Evolutionary conservation across 805 yeast genomes (phyloP).

Genomic region (Blastobotrys terrestris): DNA sequence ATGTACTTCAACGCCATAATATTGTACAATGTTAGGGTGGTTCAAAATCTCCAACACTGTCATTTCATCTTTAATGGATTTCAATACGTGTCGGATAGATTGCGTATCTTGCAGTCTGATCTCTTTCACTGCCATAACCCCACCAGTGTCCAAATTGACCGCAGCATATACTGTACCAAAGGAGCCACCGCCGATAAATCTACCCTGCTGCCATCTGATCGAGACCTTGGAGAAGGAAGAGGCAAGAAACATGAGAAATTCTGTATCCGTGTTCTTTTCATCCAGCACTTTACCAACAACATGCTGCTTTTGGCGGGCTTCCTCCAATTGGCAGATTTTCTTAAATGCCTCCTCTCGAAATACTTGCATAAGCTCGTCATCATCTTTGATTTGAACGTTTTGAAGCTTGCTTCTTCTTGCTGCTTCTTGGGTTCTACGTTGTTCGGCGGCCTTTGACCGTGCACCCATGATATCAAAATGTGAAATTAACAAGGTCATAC

Average conservation of each 20-base stretch:
- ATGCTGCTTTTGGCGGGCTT: constrained; percentile 43
- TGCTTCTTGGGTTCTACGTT: constrained; percentile 41
- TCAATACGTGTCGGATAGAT: constrained; percentile 75
- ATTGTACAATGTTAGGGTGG: constrained; percentile 95
- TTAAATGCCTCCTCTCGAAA: constrained; percentile 64
- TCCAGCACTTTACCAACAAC: constrained; percentile 85
- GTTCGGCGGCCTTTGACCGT: constrained; percentile 61
- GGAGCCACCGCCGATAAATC: constrained; percentile 89
- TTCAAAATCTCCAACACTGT: constrained; percentile 88
- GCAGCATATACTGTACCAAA: constrained; percentile 94
- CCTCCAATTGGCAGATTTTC: constrained; percentile 60
- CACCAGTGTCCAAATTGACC: constrained; percentile 88
- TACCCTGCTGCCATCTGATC: constrained; percentile 96
- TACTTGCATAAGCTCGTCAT: constrained; percentile 47
- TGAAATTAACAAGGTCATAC: constrained; percentile 87
- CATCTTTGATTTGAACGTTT: constrained; percentile 44
- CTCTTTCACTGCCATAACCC: constrained; percentile 94
- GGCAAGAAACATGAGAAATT: constrained; percentile 77
- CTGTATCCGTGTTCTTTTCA: constrained; percentile 79
- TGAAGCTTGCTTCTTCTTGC: constrained; percentile 30
- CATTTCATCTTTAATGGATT: constrained; percentile 93
- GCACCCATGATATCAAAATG: constrained; percentile 99
- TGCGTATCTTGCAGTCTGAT: constrained; percentile 85
- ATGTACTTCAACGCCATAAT: constrained; percentile 95
- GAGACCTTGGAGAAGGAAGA: constrained; percentile 85